Percentiles rank a stretch among this genome's conserved stretches.
These are phyloP conservation scores for Hanseniaspora valbyensis DNA, from an alignment of 805 yeast species.

Conservation along the genomic window DNA sequence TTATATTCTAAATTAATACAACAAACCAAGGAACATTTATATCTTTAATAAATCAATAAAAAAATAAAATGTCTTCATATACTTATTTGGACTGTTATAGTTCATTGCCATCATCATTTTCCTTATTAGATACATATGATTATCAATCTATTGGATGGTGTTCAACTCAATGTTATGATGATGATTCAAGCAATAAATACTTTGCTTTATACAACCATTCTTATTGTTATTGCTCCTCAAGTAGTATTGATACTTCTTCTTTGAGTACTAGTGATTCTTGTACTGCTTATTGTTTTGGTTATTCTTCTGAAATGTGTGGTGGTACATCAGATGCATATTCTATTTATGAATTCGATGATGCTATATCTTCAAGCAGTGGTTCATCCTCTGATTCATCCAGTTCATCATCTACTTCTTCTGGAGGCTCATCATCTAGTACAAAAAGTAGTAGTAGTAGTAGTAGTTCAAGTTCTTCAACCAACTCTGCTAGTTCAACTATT, in stretches of 20 bases:
- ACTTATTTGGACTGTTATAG: slow-evolving; percentile 24
- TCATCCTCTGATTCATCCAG: slow-evolving; percentile 19
- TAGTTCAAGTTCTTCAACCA: slow-evolving; percentile 10
- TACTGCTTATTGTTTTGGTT: slow-evolving; percentile 44
- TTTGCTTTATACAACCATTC: slow-evolving; percentile 24
- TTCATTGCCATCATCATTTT: slow-evolving; percentile 26
- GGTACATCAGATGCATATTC: slow-evolving; percentile 38
- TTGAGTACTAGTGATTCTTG: slow-evolving; percentile 20
- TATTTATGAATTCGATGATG: slow-evolving; percentile 33
- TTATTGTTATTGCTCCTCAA: slow-evolving; percentile 29
- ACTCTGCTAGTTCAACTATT: slow-evolving; percentile 2
- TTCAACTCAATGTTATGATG: slow-evolving; percentile 20
- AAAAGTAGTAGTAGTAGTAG: no score
- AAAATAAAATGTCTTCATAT: slow-evolving; percentile 15
- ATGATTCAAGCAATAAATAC: slow-evolving; percentile 18
- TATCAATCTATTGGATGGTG: slow-evolving; percentile 27
- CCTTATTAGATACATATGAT: slow-evolving; percentile 20
- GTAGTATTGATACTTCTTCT: slow-evolving; percentile 19
- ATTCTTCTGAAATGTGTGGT: slow-evolving; percentile 50
- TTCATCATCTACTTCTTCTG: slow-evolving; percentile 16
- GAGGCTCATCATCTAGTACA: slow-evolving; percentile 6
- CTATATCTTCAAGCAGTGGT: slow-evolving; percentile 13
- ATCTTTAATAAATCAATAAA: not conserved
- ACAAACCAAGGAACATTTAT: no score
- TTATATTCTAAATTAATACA: no score